phyloP scores from a whole-genome alignment of 306 rosid genomes.

The Casuarina glauca region DNA sequence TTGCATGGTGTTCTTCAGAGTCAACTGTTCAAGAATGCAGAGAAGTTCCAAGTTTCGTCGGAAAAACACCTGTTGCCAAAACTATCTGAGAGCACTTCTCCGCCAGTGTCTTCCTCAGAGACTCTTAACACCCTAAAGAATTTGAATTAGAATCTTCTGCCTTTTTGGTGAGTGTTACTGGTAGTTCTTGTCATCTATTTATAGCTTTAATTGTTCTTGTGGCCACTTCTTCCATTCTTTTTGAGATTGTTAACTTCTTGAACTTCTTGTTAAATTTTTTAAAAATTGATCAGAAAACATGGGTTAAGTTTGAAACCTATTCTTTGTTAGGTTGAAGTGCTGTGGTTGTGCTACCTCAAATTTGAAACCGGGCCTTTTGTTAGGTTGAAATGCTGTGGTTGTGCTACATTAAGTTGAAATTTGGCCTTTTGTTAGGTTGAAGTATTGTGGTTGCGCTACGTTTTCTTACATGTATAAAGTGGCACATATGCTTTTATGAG shows the following conservation, averaged over 20 bases:
- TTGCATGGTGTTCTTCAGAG: slow-evolving; percentile 58
- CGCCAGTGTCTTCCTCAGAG: slow-evolving; percentile 29
- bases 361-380: too few relatives aligned
- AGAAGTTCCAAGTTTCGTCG: slow-evolving; percentile 20
- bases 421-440: background rate
- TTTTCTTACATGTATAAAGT: background rate
- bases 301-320: background rate
- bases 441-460: background rate
- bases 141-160: slow-evolving; percentile 15
- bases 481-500: background rate
- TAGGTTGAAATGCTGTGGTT: background rate
- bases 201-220: slow-evolving; percentile 3
- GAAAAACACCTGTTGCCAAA: slow-evolving; percentile 41
- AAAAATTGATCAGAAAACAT: background rate
- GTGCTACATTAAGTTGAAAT: background rate
- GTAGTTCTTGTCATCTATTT: background rate
- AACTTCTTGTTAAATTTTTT: background rate
- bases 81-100: slow-evolving; percentile 32
- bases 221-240: background rate
- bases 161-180: slow-evolving; percentile 30
- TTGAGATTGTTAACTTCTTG: background rate
- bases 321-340: background rate
- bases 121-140: slow-evolving; percentile 33
- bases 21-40: slow-evolving; percentile 52
- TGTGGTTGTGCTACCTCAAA: background rate